phyloP scores from a whole-genome alignment of 257 asterid species.

The Solanum pennellii region DNA sequence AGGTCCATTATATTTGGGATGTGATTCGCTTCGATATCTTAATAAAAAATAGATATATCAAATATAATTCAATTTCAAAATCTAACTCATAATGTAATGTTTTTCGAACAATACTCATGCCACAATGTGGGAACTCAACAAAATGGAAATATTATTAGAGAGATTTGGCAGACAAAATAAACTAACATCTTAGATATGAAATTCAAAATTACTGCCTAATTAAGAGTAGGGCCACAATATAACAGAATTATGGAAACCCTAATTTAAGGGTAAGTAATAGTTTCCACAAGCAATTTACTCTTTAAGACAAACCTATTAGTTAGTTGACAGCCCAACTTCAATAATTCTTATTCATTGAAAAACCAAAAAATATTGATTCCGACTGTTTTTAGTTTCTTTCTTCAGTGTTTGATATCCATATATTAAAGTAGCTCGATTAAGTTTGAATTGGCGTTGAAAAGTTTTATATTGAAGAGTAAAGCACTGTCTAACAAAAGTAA shows the following conservation, averaged over 20 bases:
- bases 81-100: not conserved
- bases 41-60: not conserved
- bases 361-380: slow-evolving; percentile 7
- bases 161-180: not conserved
- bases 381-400: no score
- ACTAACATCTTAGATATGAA: not conserved
- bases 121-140: not conserved
- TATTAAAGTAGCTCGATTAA: no score
- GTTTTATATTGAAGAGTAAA: no score
- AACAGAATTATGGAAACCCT: not conserved
- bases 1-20: not conserved
- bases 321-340: slow-evolving; percentile 21
- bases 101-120: not conserved
- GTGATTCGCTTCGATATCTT: not conserved
- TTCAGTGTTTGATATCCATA: no score
- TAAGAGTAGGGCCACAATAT: not conserved
- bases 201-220: not conserved
- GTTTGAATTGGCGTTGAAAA: not conserved
- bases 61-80: not conserved
- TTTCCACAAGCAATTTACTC: not conserved
- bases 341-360: slow-evolving; percentile 17
- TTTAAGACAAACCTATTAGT: not conserved
- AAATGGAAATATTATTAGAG: not conserved
- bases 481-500: no score
- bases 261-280: not conserved